These are phyloP conservation scores for Pestalotiopsis sp. DNA, from an alignment of 2,329 filamentous ascomycete genomes.

Conservation along the genomic window DNA sequence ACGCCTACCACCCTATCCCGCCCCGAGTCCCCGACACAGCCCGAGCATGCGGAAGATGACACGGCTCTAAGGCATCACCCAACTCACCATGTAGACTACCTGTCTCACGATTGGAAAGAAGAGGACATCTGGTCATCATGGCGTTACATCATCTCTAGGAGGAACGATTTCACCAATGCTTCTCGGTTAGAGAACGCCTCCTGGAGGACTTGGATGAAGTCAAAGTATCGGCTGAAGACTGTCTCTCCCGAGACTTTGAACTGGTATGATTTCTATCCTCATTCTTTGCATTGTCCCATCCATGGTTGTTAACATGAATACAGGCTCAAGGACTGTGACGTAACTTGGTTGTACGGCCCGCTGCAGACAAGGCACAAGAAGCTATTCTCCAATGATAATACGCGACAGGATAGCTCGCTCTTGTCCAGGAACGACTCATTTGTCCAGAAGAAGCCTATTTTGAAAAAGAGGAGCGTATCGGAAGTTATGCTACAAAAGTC, in stretches of 20 bases:
- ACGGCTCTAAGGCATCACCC: constrained; percentile 74
- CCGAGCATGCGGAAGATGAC: constrained; percentile 75
- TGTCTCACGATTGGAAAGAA: constrained; percentile 90
- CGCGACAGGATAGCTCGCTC: constrained; percentile 42
- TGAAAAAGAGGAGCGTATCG: constrained; percentile 96
- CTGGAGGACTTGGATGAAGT: constrained; percentile 96
- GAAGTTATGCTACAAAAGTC: constrained; percentile 93
- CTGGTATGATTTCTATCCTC: constrained; percentile 64
- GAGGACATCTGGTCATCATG: constrained; percentile 98
- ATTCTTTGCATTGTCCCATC: constrained; percentile 1
- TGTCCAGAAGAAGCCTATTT: constrained; percentile 82
- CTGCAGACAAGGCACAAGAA: constrained; percentile 73
- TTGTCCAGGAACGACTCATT: constrained; percentile 65
- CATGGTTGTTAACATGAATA: constrained; percentile 30
- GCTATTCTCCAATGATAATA: constrained; percentile 46
- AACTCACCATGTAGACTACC: constrained; percentile 90
- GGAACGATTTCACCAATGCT: constrained; percentile 78
- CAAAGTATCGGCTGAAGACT: constrained; percentile 84
- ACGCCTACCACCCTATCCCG: constrained; percentile 53
- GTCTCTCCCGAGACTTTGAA: constrained; percentile 91
- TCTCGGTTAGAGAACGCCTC: constrained; percentile 91
- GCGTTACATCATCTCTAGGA: constrained; percentile 85
- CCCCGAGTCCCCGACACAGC: constrained; percentile 59
- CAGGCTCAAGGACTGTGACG: constrained; percentile 96
- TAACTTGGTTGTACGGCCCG: constrained; percentile 96